Conservation (phyloP, 2,329 filamentous ascomycete species). For the Talaromyces sp. region DNA sequence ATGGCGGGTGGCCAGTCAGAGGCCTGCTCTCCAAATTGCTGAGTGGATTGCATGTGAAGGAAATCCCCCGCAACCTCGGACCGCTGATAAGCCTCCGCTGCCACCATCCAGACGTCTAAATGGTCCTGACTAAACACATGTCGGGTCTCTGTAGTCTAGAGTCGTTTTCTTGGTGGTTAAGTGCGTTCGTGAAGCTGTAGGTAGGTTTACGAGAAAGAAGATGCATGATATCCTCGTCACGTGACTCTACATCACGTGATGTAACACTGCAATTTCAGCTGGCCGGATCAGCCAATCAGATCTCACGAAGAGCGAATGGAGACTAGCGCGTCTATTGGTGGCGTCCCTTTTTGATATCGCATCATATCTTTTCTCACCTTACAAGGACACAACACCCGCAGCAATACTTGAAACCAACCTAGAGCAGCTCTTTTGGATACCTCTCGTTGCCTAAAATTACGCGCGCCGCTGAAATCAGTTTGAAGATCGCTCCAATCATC, state of each 20-base stretch:
- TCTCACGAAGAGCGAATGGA: neutral
- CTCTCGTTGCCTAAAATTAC: neutral
- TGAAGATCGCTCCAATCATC: neutral
- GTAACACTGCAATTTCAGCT: neutral
- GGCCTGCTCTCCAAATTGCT: neutral
- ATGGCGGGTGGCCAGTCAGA: neutral
- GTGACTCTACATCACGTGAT: neutral
- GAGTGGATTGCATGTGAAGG: neutral
- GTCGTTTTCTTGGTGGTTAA: too few species aligned
- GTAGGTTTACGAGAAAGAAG: too few species aligned
- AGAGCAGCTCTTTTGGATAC: too few species aligned
- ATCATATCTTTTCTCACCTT: conserved; percentile 2
- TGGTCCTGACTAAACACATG: neutral
- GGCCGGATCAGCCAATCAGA: neutral
- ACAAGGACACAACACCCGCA: neutral
- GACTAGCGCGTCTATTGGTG: neutral
- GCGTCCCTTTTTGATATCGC: conserved; percentile 7
- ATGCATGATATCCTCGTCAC: too few species aligned
- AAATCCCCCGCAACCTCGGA: neutral
- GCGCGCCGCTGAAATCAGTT: too few species aligned
- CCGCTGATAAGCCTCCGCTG: neutral
- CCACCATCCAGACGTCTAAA: neutral
- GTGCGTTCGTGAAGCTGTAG: too few species aligned
- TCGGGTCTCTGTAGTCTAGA: too few species aligned
- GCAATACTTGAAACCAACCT: neutral